Base-by-base conservation (phyloP, 805 yeast genomes). In the Candida dendrica region DNA sequence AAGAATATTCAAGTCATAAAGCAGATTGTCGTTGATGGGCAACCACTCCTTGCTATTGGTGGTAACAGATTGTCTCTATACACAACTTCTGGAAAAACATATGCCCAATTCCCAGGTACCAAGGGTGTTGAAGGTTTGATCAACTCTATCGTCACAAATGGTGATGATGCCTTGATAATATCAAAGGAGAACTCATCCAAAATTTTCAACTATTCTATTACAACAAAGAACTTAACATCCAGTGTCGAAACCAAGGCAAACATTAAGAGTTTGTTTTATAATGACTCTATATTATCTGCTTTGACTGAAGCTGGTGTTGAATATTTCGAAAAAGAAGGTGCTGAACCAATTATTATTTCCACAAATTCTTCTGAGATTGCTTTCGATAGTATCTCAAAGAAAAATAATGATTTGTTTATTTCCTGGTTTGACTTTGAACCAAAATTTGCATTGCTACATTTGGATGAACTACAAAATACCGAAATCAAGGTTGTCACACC, bases 341-440 rank as follows among this genome's bases (percentile, higher is more conserved):
- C 13, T 11, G 30, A 27, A 27, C 30, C 30, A 27, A 27, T 27
- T n/a, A 27, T 27, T n/a, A 27, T 27, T 22, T 22, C 24, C 30
- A 11, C 64, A 18, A 52, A 49, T 27, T 57, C 55, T 14, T 35
- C 55, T 31, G 46, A 49, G 11, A 52, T 61, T 6, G 57, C 53
- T 26, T 55, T 61, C 16, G 44, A 56, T 6, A 60, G 58, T 35
- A 55, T 58, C 31, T 44, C 46, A 19, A 29, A 51, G 4, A 36
- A 41, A 1, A 44, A 47, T 9, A 39, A 46, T 8, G 44, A 44
- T 13, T 36, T 63, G 3, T 45, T 66, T 29, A 39, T 66, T 4
- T 61, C 70, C 14, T 66, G 69, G 68, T 48, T 58, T 42, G 68
- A 61, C 2, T 57, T 68, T 38, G 71, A 64, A 43, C 71, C 72